Base-by-base conservation (phyloP, 2,329 filamentous ascomycete species). In the Colletotrichum sp. region DNA sequence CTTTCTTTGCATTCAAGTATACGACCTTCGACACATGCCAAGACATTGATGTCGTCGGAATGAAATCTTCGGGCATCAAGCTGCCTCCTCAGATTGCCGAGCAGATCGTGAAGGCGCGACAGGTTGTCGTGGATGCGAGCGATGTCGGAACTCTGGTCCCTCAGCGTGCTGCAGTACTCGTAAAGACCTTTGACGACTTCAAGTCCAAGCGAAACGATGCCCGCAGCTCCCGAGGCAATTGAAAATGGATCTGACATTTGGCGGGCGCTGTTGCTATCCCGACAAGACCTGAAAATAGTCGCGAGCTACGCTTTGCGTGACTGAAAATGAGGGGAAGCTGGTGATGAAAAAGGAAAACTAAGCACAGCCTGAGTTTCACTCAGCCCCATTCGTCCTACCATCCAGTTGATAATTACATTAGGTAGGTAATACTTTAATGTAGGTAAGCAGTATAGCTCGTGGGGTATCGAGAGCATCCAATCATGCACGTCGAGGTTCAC, bases 151-250 rank as follows among this genome's bases (percentile, higher is more conserved):
- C 77, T 51, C 62, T 78, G 79, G 69, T 74, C 66, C 58, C 78
- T 81, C 70, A 78, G 79, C 2, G 79, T 73, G 3, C 74, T 74
- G 68, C 84, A 84, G 72, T 81, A 84, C 12, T 82, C 71, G 61
- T 81, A 69, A 3, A 85, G 77, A 24, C 74, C 75, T 69, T 84
- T 78, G 1, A 81, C 77, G 33, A 81, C 78, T 74, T 82, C 76
- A 29, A 85, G 80, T 43, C 82, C 81, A 1, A 86, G 78, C 6
- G 83, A 85, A 31, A 85, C 74, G 29, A 86, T 66, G 15, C 82
- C 81, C 1, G 76, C 78, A 16, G 76, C 77, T 31, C 79, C 78
- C 54, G 76, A 79, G 29, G 79, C 76, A 24, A 82, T 77, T 2
- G 70, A 69, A 1, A 69, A 34, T 0, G 70, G 70, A 15, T 72